Base-by-base conservation (phyloP, 257 asterid genomes). In the Oldenlandia corymbosa region DNA sequence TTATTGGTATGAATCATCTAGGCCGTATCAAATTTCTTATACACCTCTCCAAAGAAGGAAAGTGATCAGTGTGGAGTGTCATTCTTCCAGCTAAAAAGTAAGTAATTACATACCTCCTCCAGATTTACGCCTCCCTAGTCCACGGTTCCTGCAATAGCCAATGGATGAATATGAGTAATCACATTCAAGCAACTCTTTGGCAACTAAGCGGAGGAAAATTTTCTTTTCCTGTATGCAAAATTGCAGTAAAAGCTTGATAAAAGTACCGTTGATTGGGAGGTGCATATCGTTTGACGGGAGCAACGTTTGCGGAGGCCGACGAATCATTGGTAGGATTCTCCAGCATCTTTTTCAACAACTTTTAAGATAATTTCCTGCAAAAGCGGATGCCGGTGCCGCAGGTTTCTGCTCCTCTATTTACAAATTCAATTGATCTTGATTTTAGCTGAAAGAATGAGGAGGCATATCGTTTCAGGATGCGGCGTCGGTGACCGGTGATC, bases 51-150 rank as follows among this genome's bases (percentile, higher is more conserved):
- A 34, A 9, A 34, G 4, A 9, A 34, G 4, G 4, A 3, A 11
- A 5, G 32, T 41, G 20, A 37, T 58, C 49, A 58, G 30, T 13
- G 53, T 20, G 53, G 27, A 47, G 53, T 18, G 17, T 21, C 32
- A 36, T 58, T 47, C 26, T 21, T 58, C 20, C 30, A 58, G 10
- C 21, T 43, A 58, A 37, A 34, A 34, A 12, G 3, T 17, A 23
- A 58, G 8, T 17, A 16, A 32, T 42, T 60, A 61, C 74, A 73
- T 64, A 87, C 97, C 95, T 73, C 90, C 96, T 69, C 96, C 98
- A 72, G 96, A 88, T 79, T 88, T 91, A 69, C 95, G 98, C 82
- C 98, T 80, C 50, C 95, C 94, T 43, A 82, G 84, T 21, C 89
- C 73, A 46, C 96, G 94, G 62, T 83, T 85, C 88, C 98, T 88